phyloP scores from a whole-genome alignment of 495 filamentous ascomycete genomes.

The Pseudoneurospora amorphoporcata region DNA sequence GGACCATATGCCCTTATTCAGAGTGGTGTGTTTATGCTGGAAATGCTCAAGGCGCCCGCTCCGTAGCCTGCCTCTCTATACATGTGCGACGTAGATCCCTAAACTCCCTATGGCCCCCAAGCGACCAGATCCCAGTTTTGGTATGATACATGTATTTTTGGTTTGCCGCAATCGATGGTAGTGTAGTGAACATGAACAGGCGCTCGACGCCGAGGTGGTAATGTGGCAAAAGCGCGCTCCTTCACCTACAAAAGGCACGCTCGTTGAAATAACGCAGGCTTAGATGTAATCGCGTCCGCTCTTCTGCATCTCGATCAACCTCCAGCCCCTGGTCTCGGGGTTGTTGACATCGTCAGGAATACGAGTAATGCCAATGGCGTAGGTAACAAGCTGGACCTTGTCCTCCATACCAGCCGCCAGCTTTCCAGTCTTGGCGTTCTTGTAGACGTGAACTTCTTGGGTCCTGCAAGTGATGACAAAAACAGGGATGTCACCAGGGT shows the following conservation, averaged over 20 bases:
- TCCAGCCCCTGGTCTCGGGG: constrained; percentile 91
- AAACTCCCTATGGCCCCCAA: constrained; percentile 10
- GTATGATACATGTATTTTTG: constrained; percentile 17
- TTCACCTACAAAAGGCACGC: neutral
- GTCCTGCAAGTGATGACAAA: constrained; percentile 94
- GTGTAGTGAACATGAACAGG: neutral
- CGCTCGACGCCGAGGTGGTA: neutral
- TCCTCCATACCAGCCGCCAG: constrained; percentile 98
- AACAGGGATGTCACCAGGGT: constrained; percentile 94
- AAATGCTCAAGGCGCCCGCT: constrained; percentile 19
- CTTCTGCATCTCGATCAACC: constrained; percentile 97
- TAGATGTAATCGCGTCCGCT: constrained; percentile 74
- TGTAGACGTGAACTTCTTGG: constrained; percentile 97
- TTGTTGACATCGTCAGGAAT: constrained; percentile 93
- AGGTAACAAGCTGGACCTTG: constrained; percentile 93
- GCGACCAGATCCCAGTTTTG: constrained; percentile 11
- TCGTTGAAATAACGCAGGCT: neutral
- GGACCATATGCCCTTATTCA: constrained; percentile 1
- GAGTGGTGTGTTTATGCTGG: constrained; percentile 17
- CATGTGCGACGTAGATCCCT: neutral
- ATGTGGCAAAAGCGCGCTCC: neutral
- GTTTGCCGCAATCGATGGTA: constrained; percentile 3
- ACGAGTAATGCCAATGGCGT: constrained; percentile 90
- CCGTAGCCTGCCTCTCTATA: constrained; percentile 10
- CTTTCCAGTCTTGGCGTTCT: constrained; percentile 76